phyloP scores from a whole-genome alignment of 495 filamentous ascomycete species.

The Cairneyella variabilis region DNA sequence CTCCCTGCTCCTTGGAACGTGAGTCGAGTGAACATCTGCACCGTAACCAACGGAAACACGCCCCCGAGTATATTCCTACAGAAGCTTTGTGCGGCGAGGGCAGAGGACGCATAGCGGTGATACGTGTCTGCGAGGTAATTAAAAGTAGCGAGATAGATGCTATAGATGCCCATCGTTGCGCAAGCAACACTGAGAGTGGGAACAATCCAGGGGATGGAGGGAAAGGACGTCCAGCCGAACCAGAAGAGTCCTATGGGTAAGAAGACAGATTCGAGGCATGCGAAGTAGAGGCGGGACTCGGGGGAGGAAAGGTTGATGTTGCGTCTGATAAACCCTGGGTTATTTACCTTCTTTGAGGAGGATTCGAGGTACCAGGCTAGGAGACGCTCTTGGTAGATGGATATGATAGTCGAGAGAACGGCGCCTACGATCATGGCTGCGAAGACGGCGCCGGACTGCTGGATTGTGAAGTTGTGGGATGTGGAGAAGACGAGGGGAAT shows the following conservation, averaged over 20 bases:
- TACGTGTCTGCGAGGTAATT: slow-evolving; percentile 95
- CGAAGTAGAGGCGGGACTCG: slow-evolving; percentile 79
- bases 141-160: slow-evolving; percentile 85
- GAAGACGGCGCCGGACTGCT: slow-evolving; percentile 71
- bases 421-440: slow-evolving; percentile 65
- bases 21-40: slow-evolving; percentile 65
- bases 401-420: slow-evolving; percentile 65
- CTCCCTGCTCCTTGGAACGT: slow-evolving; percentile 70
- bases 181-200: slow-evolving; percentile 67
- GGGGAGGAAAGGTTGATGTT: slow-evolving; percentile 44
- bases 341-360: slow-evolving; percentile 4
- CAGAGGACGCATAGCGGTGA: slow-evolving; percentile 77
- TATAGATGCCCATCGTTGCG: slow-evolving; percentile 85
- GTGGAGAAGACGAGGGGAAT: slow-evolving; percentile 73
- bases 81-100: slow-evolving; percentile 83
- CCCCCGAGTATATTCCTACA: slow-evolving; percentile 82
- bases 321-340: slow-evolving; percentile 32
- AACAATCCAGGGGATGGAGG: slow-evolving; percentile 70
- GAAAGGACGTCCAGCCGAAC: slow-evolving; percentile 74
- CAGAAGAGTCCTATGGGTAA: slow-evolving; percentile 62
- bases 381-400: slow-evolving; percentile 62
- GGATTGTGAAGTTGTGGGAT: slow-evolving; percentile 64
- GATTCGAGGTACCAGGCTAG: slow-evolving; percentile 28
- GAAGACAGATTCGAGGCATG: slow-evolving; percentile 65
- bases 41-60: slow-evolving; percentile 74